Evolutionary conservation across 140 eudicot genomes (phyloP), one percentile per base, ranked within the genome.

Genomic region (Ambrosia hybrid): DNA sequence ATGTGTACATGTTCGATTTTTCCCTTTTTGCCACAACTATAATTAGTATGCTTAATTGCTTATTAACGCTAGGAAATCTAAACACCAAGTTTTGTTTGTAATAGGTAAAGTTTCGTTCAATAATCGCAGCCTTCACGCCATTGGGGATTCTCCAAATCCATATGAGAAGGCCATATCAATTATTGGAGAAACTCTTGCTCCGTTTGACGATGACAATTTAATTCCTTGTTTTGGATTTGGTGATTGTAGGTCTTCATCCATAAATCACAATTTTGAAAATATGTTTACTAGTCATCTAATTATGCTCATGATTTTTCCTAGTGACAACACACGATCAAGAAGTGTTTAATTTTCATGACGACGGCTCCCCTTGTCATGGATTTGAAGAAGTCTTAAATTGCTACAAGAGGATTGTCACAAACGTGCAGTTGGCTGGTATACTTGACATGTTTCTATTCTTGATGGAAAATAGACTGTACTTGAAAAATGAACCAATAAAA

Each of bases 201-300:
- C 95, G 34, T 90, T 90, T 71, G 97, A 90, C 46, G 95, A 90
- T 53, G 95, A 90, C 79, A 85, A 87, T 72, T 78, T 90, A 51
- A 90, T 90, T 62, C 97, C 97, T 26, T 90, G 95, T 80, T 90
- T 85, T 68, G 97, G 97, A 52, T 90, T 90, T 82, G 95, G 95
- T 1, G 95, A 90, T 85, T 89, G 95, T 90, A 73, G 14, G 75
- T 83, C 70, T 13, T 13, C 36, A 30, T 51, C 53, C 5, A 15
- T 15, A 11, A 51, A 37, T 2, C 65, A 61, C 21, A 17, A n/a
- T 7, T 45, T 33, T 0, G 13, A 68, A 67, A 9, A 67, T 59
- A 57, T 13, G 49, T 60, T 65, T 61, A 15, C 49, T n/a, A n/a
- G 34, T 37, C 13, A 48, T 55, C 51, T 49, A 73, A 15, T 38